Evolutionary conservation across 495 filamentous ascomycete species (phyloP), one percentile per base, ranked within the genome.

Genomic region (Neurospora sp.): DNA sequence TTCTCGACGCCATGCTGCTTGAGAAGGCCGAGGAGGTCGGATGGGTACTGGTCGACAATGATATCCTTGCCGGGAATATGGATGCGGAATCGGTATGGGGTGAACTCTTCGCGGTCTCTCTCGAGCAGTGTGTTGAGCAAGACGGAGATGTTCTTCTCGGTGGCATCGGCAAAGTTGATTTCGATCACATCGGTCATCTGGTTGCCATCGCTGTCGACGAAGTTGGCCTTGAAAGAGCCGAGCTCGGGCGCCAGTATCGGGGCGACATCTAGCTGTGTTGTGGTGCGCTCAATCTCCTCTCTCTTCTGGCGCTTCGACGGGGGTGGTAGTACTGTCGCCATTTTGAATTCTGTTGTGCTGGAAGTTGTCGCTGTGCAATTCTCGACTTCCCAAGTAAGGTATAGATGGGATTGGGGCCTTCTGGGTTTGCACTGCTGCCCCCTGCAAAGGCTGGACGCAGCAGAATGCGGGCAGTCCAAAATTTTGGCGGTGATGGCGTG

Each of bases 321-420:
- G 27, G 94, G 96, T 18, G 96, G 96, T 39, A 90, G 80, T 20
- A 96, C 82, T 4, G 96, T 99, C 44, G 96, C 89, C 96, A 99
- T 99, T 46, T 65, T 81, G 73, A 7, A 18, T 12, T 22, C 46
- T 72, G 40, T 31, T 20, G 37, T 31, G 37, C 53, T 39, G 39
- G 61, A 16, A 27, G 44, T 12, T 41, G 31, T 27, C 22, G 20
- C 14, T 37, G 20, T 27, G 53, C 27, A 16, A 69, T 71, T 6
- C 53, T 61, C 27, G 53, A 31, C 53, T 61, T 35, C 53, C 48
- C 27, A 61, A 16, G 1, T 61, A 22, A 61, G 9, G 1, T 61
- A 7, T 35, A 18, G 53, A 72, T 69, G 39, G 31, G 5, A 69
- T 40, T 20, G 22, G 39, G 31, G 5, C 39, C 39, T 39, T 53